Evolutionary conservation across 2,329 filamentous ascomycete species (phyloP), one percentile per base, ranked within the genome.

Genomic region (Monosporascus ibericus): DNA sequence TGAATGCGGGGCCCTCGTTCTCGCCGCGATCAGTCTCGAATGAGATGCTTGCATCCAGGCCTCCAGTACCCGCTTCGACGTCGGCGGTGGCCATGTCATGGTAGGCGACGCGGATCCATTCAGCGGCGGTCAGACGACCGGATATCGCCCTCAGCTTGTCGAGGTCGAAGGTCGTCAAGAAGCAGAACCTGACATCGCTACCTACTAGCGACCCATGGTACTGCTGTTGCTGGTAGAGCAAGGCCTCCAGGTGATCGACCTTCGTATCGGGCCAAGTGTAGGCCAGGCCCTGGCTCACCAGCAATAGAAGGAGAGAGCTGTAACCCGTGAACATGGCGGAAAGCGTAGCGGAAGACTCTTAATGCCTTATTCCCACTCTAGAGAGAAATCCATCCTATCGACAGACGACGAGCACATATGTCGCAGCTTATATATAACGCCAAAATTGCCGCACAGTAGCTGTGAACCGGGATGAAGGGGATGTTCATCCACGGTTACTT

Each of bases 21-120:
- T 65, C 63, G 4, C 49, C 60, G 20, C 63, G 58, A 17, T 15
- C 49, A 2, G 62, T 64, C 61, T 67, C 63, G 49, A 65, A 66
- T 8, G 62, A 60, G 39, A 65, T 65, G 46, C 61, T 64, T 2
- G 63, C 63, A 39, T 66, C 64, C n/a, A 67, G 9, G 2, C 64
- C 64, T 7, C 64, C 63, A 2, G 63, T 65, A 4, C 63, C 63
- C 3, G 58, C 58, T 1, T 25, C 48, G 1, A 62, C 52, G 44
- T 65, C 56, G n/a, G 59, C 59, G 3, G 60, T 65, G 25, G 59
- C 55, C 46, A 65, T 62, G 52, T 66, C 63, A 39, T 66, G 64
- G 49, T 64, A 65, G 3, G 55, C 59, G 15, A 65, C 61, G 1
- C 63, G 59, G 25, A 66, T 48, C 63, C 62, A 65, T 48, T 65